Base-by-base conservation (phyloP, 768 basidiomycete genomes). In the Termitomyces sp. region DNA sequence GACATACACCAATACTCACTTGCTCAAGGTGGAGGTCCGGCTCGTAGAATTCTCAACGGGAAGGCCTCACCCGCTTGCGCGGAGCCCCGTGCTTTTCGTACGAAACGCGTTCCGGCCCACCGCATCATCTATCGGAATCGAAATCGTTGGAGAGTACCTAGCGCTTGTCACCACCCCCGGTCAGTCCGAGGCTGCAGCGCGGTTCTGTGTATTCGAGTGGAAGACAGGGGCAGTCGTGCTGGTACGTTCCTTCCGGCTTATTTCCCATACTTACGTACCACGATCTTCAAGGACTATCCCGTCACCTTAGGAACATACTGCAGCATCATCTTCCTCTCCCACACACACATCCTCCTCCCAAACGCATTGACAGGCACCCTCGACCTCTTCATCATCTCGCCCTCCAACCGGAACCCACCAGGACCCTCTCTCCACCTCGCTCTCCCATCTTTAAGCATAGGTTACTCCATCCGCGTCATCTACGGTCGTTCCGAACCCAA, bases 201-300 rank as follows among this genome's bases (percentile, higher is more conserved):
- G 61, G 4, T 62, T 81, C 17, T 78, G 70, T 47, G 64, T 80
- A 2, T 79, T 68, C 53, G 68, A 79, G 27, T 81, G 80, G 80
- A 69, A 67, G 59, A 73, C 69, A 0, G 74, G 73, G 5, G 60
- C 59, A 8, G 56, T 73, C 3, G 68, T 69, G 55, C 66, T 72
- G 61, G 77, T 78, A 51, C 23, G 73, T 64, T 34, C 11, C 6
- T 4, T 17, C 8, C 16, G 5, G 37, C 35, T 16, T 9, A 16
- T 8, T 35, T 14, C 17, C 8, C 25, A 25, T 21, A 5, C n/a
- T n/a, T n/a, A n/a, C 17, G 10, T 34, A 10, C 44, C 39, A 17
- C n/a, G 14, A 11, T 32, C 34, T 46, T 43, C 42, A 34, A 65
- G 68, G 50, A 63, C 23, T 55, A 63, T 2, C 48, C 37, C 8